Percentiles rank a stretch among this genome's conserved stretches.
phyloP scores from a whole-genome alignment of 208 protist genomes.

The Naegleria fowleri region DNA sequence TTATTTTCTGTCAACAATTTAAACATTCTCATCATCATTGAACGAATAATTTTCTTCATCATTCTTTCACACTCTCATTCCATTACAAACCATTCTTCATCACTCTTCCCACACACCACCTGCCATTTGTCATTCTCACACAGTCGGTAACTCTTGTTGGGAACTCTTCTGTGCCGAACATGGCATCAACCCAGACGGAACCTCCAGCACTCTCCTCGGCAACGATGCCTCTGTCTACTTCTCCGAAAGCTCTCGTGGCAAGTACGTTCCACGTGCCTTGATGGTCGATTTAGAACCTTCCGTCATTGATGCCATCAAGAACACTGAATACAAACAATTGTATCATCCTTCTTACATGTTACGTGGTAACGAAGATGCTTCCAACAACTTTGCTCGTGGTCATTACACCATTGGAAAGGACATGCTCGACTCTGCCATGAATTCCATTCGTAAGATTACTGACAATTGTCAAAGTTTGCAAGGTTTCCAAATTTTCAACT shows the following conservation, averaged over 20 bases:
- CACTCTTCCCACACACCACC: too few relatives aligned
- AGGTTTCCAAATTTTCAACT: slow-evolving; percentile 97
- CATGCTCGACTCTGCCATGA: slow-evolving; percentile 84
- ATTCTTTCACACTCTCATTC: too few relatives aligned
- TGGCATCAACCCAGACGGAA: slow-evolving; percentile 73
- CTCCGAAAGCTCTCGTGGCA: slow-evolving; percentile 77
- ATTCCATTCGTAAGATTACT: slow-evolving; percentile 91
- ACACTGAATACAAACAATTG: slow-evolving; percentile 83
- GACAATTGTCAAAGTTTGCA: slow-evolving; percentile 96
- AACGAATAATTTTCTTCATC: too few relatives aligned
- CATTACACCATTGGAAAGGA: slow-evolving; percentile 97
- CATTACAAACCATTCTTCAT: too few relatives aligned
- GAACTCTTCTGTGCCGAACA: slow-evolving; percentile 80
- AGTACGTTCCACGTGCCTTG: slow-evolving; percentile 86
- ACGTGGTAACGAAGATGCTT: slow-evolving; percentile 92
- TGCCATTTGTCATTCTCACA: slow-evolving; percentile 32
- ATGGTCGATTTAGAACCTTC: slow-evolving; percentile 95
- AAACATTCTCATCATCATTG: too few relatives aligned
- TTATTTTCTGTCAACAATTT: too few relatives aligned
- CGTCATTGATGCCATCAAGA: slow-evolving; percentile 92
- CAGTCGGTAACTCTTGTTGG: slow-evolving; percentile 96
- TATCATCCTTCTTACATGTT: slow-evolving; percentile 96
- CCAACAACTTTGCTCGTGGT: slow-evolving; percentile 96
- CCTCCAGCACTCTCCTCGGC: slow-evolving; percentile 58
- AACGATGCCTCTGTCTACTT: slow-evolving; percentile 93